Conservation (phyloP, 2,329 filamentous ascomycete species). For the Alternaria sp. region DNA sequence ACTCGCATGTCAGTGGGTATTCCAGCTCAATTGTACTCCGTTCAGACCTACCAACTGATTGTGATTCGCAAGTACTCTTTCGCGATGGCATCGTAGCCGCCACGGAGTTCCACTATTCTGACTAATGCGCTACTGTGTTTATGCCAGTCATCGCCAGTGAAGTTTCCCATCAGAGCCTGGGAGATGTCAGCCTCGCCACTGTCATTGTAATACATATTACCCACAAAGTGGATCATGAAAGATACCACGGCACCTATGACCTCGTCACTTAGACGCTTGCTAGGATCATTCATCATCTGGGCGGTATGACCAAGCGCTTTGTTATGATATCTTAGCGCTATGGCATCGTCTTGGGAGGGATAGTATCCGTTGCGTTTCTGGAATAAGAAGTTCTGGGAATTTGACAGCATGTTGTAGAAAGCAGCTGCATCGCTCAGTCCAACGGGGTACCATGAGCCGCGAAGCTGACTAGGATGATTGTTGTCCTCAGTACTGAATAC, state of each 20-base stretch:
- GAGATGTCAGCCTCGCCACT: constrained; percentile 5
- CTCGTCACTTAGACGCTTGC: constrained; percentile 32
- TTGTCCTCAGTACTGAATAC: constrained; percentile 33
- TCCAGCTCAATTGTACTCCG: neutral
- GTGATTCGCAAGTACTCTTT: constrained; percentile 38
- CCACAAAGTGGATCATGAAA: constrained; percentile 42
- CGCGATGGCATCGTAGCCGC: constrained; percentile 33
- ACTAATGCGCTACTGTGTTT: constrained; percentile 35
- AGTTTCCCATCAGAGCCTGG: constrained; percentile 31
- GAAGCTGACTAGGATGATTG: constrained; percentile 31
- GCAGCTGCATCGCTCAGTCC: constrained; percentile 30
- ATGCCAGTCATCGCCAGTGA: constrained; percentile 29
- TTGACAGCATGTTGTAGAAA: constrained; percentile 39
- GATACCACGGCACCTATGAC: constrained; percentile 29
- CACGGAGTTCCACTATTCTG: constrained; percentile 34
- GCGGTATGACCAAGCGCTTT: constrained; percentile 30
- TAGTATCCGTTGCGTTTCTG: constrained; percentile 30
- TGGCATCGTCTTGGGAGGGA: constrained; percentile 28
- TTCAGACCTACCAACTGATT: constrained; percentile 33
- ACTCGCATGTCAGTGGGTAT: constrained; percentile 3
- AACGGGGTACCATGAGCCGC: constrained; percentile 40
- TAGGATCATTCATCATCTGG: constrained; percentile 31
- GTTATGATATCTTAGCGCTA: constrained; percentile 34
- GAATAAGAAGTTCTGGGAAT: constrained; percentile 38
- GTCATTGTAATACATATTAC: neutral